Conservation (phyloP, 2,329 filamentous ascomycete genomes). For the Ophiostoma ulmi region DNA sequence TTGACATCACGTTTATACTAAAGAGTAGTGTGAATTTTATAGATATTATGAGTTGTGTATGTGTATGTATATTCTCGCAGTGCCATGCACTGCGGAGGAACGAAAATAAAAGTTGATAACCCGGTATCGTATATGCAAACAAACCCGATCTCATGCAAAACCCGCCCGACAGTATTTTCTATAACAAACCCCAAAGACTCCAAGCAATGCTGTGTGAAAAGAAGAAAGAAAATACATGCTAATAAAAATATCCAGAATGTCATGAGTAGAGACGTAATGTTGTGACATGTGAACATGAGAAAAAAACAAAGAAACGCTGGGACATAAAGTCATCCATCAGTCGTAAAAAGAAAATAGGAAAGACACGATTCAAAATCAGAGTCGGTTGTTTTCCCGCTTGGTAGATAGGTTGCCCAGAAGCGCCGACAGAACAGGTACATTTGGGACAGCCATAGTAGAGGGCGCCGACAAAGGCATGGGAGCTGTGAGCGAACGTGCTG, state of each 20-base stretch:
- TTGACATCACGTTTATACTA: too few relatives aligned
- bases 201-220: slow-evolving; percentile 23
- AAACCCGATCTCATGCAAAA: slow-evolving; percentile 6
- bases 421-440: slow-evolving; percentile 15
- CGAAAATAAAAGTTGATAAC: background rate
- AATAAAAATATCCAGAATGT: slow-evolving; percentile 5
- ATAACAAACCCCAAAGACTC: slow-evolving; percentile 22
- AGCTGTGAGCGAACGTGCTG: background rate
- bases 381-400: slow-evolving; percentile 16
- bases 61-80: background rate
- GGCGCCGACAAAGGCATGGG: background rate
- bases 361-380: slow-evolving; percentile 6
- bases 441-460: background rate
- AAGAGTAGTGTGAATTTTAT: too few relatives aligned
- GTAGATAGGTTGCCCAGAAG: slow-evolving; percentile 15
- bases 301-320: background rate
- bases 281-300: slow-evolving; percentile 9
- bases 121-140: slow-evolving; percentile 20
- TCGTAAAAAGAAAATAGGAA: background rate
- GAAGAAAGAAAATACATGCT: background rate
- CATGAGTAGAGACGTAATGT: slow-evolving; percentile 10
- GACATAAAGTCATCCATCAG: background rate
- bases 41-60: too few relatives aligned
- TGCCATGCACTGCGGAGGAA: background rate
- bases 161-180: background rate